Conservation (phyloP, 1,284 basidiomycete genomes). For the Irpex lacteus region DNA sequence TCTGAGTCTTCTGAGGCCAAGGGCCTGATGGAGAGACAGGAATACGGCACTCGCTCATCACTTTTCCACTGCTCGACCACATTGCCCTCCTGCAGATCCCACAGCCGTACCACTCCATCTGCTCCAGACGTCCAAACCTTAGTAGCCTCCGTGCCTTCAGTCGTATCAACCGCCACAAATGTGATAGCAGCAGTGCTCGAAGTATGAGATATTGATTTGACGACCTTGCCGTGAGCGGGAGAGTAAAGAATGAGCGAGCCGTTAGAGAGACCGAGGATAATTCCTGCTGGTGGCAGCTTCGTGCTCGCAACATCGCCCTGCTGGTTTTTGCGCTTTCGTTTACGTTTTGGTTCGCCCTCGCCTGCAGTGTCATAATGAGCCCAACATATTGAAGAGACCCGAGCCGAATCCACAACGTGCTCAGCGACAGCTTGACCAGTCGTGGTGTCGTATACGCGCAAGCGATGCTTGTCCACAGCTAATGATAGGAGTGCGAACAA, state of each 20-base stretch:
- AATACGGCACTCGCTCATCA: constrained; percentile 55
- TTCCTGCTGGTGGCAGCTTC: constrained; percentile 34
- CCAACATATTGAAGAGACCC: constrained; percentile 58
- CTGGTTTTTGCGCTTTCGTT: constrained; percentile 34
- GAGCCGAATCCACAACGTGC: constrained; percentile 52
- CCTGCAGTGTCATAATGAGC: constrained; percentile 34
- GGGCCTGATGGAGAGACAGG: constrained; percentile 46
- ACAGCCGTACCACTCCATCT: constrained; percentile 54
- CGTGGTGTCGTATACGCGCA: constrained; percentile 63
- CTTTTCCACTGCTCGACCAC: constrained; percentile 49
- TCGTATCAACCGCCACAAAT: constrained; percentile 38
- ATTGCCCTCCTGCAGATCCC: constrained; percentile 51
- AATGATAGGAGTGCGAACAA: constrained; percentile 67
- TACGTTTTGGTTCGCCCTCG: constrained; percentile 36
- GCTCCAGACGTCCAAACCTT: constrained; percentile 55
- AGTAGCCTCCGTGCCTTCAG: constrained; percentile 8
- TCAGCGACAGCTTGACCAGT: constrained; percentile 57
- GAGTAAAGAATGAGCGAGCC: constrained; percentile 58
- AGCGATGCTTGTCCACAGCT: constrained; percentile 71
- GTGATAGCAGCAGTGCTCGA: constrained; percentile 51
- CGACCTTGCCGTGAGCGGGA: constrained; percentile 50
- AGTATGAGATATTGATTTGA: constrained; percentile 54
- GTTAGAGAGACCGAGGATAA: constrained; percentile 57
- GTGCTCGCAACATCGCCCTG: constrained; percentile 8
- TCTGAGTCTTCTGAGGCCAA: constrained; percentile 29